Percentiles rank a stretch among this genome's conserved stretches.
Evolutionary conservation across 176 grass and related monocot genomes (phyloP).

Genomic region (Cocos nucifera): DNA sequence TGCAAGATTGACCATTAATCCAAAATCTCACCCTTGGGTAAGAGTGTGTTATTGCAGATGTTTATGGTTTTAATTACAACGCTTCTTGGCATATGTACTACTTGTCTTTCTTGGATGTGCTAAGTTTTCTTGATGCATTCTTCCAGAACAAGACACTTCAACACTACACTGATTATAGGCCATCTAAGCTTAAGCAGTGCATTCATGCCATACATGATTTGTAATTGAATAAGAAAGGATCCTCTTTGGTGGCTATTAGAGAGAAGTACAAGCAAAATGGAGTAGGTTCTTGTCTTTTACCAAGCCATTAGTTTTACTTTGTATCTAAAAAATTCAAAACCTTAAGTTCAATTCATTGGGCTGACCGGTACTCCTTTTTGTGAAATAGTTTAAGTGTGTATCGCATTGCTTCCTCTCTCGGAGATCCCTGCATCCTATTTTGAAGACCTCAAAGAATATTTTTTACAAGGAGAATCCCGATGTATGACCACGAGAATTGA

Average conservation of each 20-base stretch:
- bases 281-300: background rate
- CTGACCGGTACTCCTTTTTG: background rate
- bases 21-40: conserved; percentile 1
- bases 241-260: background rate
- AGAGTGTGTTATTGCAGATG: background rate
- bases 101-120: background rate
- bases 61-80: background rate
- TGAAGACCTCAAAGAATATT: conserved; percentile 4
- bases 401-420: conserved; percentile 5
- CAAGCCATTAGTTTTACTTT: background rate
- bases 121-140: background rate
- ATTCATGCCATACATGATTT: conserved; percentile 2
- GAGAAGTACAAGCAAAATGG: conserved; percentile 11
- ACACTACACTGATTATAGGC: background rate
- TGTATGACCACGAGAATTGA: no score
- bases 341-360: no score
- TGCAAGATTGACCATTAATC: conserved; percentile 11
- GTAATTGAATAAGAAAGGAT: conserved; percentile 4
- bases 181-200: background rate
- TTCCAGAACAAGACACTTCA: background rate
- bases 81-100: background rate
- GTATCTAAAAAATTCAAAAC: no score
- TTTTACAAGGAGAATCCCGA: no score
- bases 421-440: conserved; percentile 53
- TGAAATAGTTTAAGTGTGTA: conserved; percentile 9